Conservation (phyloP, 2,329 filamentous ascomycete genomes). For the Pseudofabraea citricarpa region DNA sequence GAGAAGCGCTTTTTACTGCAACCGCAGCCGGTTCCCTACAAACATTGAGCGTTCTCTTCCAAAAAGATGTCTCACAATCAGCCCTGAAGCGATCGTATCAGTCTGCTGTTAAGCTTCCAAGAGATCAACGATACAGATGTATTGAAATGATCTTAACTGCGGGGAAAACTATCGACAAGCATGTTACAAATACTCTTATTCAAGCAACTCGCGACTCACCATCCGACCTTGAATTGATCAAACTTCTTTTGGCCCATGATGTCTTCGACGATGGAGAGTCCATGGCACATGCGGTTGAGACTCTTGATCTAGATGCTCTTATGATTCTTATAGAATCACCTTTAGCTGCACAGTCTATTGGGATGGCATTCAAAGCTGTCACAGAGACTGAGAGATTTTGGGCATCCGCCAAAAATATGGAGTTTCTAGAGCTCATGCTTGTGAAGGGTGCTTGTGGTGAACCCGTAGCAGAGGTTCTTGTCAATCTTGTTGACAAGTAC, state of each 20-base stretch:
- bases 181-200: constrained; percentile 9
- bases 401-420: constrained; percentile 34
- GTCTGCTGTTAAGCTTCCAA: constrained; percentile 4
- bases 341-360: constrained; percentile 25
- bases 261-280: constrained; percentile 48
- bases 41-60: constrained; percentile 7
- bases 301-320: constrained; percentile 9
- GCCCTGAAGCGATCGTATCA: constrained; percentile 9
- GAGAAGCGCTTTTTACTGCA: constrained; percentile 13
- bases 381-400: constrained; percentile 45
- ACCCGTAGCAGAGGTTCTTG: constrained; percentile 46
- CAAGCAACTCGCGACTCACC: constrained; percentile 7
- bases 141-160: constrained; percentile 10
- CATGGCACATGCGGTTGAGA: constrained; percentile 25
- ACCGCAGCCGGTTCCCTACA: constrained; percentile 5
- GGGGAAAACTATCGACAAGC: constrained; percentile 11
- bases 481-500: constrained; percentile 38
- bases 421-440: constrained; percentile 40
- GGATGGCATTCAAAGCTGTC: constrained; percentile 38
- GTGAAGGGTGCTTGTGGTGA: constrained; percentile 45
- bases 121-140: constrained; percentile 6
- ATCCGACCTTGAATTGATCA: constrained; percentile 30
- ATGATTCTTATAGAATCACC: constrained; percentile 6
- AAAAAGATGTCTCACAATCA: constrained; percentile 1
- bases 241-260: constrained; percentile 43